Evolutionary conservation across 2,329 filamentous ascomycete species (phyloP).

Genomic region (Niveomyces coronatus): DNA sequence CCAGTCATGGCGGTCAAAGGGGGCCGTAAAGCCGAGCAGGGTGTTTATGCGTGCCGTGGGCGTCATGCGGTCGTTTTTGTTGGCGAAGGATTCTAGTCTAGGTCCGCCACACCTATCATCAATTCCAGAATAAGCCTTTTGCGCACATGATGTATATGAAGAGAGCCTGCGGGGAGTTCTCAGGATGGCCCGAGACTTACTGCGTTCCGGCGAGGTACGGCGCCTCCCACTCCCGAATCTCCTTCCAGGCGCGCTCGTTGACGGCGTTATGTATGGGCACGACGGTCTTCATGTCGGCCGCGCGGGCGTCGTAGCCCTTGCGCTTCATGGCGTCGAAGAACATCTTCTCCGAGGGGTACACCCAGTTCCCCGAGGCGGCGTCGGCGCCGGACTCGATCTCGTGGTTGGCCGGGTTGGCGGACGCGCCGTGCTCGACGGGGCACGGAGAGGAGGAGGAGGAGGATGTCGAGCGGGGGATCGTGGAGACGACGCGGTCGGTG

Average conservation of each 20-base stretch:
- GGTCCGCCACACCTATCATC: slow-evolving; percentile 55
- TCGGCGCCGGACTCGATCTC: slow-evolving; percentile 70
- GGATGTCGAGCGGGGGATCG: slow-evolving; percentile 56
- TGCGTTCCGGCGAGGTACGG: slow-evolving; percentile 49
- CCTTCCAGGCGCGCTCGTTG: slow-evolving; percentile 89
- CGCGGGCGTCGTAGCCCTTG: slow-evolving; percentile 66
- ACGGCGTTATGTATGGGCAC: slow-evolving; percentile 98
- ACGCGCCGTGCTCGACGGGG: slow-evolving; percentile 30
- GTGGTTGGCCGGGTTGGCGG: slow-evolving; percentile 51
- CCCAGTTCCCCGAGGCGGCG: slow-evolving; percentile 72
- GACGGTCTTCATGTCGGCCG: slow-evolving; percentile 76
- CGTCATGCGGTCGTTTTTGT: slow-evolving; percentile 58
- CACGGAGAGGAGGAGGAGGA: slow-evolving; percentile 24
- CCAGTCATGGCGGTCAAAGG: slow-evolving; percentile 97
- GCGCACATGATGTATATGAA: too few relatives aligned
- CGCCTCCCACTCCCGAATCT: slow-evolving; percentile 83
- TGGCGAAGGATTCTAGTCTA: slow-evolving; percentile 72
- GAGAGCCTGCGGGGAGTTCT: too few relatives aligned
- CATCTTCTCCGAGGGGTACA: slow-evolving; percentile 93
- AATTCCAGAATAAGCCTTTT: background rate
- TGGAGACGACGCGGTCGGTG: slow-evolving; percentile 63
- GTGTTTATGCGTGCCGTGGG: slow-evolving; percentile 77
- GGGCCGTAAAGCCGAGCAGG: slow-evolving; percentile 75
- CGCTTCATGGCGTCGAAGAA: slow-evolving; percentile 96
- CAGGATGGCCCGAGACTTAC: slow-evolving; percentile 31